Evolutionary conservation across 208 protist species (phyloP), one percentile per base, ranked within the genome.

Genomic region (Crithidia fasciculata): DNA sequence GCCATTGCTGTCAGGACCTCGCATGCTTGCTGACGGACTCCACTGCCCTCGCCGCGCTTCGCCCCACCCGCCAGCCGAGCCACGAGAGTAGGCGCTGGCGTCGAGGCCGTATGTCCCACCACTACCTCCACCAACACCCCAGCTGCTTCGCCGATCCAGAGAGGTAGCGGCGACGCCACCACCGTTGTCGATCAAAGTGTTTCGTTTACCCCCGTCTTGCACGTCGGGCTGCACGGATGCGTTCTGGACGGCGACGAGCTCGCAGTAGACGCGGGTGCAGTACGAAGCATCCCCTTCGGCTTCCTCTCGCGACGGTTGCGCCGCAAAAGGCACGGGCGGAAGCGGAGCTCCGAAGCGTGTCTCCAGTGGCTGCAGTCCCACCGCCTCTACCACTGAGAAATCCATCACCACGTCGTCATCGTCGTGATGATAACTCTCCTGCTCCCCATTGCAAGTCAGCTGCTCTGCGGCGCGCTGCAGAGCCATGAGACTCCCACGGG

Each of bases 321-420:
- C 45, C 37, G 61, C 58, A 74, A 72, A 49, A 36, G 67, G 67
- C 36, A 18, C 55, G 0, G 74, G 67, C 12, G 67, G 69, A 15
- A 65, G 28, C 43, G 66, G 40, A 12, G 54, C 44, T 13, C 67
- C 66, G 9, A 72, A 37, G 19, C 43, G 59, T 2, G 60, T 65
- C 12, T 5, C 19, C 43, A 71, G 58, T 4, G 77, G 71, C n/a
- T 65, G 69, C 64, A 84, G 61, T 19, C 69, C 75, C 0, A 59
- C 70, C 13, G 59, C 80, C 59, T 74, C 71, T 5, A 84, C 52
- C 8, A 84, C 58, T 12, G 37, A 74, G n/a, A 84, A 36, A 49
- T 84, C 80, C 19, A 84, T 43, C 37, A 84, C 49, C 19, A 5
- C 57, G 15, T 44, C 62, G 5, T 15, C n/a, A 0, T 16, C 62